Percentiles rank a stretch among this genome's conserved stretches.
phyloP scores from a whole-genome alignment of 2,329 filamentous ascomycete species.

The Pseudogymnoascus sp. region DNA sequence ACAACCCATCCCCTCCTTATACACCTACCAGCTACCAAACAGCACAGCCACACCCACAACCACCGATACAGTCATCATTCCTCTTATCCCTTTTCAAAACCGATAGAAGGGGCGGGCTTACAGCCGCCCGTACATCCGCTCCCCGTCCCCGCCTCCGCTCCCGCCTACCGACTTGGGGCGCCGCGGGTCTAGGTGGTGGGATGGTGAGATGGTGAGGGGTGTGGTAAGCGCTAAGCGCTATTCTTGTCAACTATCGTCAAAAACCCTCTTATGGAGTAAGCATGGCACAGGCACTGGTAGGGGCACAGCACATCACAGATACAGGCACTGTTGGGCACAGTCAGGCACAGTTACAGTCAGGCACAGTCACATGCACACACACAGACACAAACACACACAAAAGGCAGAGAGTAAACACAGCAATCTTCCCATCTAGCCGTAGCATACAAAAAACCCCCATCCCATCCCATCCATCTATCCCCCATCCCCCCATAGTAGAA shows the following conservation, averaged over 20 bases:
- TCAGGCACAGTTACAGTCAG: no score
- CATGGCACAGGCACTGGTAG: no score
- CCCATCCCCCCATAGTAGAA: neutral
- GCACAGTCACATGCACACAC: neutral
- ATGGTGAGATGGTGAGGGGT: no score
- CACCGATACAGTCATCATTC: neutral
- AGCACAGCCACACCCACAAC: neutral
- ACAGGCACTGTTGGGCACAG: neutral
- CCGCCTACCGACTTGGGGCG: neutral
- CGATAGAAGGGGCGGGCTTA: no score
- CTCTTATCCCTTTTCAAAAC: no score
- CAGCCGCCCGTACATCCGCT: neutral
- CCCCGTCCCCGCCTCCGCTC: no score
- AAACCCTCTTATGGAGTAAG: no score
- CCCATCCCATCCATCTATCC: neutral
- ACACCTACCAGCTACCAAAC: neutral
- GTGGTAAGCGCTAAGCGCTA: neutral
- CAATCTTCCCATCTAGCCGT: neutral
- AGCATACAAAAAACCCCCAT: neutral
- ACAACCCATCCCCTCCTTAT: neutral
- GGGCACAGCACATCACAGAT: no score
- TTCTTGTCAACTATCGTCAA: neutral
- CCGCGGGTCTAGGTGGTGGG: no score
- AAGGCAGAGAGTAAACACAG: neutral
- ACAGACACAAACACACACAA: no score